Evolutionary conservation across 306 rosid genomes (phyloP).

Genomic region (Prunus mume): DNA sequence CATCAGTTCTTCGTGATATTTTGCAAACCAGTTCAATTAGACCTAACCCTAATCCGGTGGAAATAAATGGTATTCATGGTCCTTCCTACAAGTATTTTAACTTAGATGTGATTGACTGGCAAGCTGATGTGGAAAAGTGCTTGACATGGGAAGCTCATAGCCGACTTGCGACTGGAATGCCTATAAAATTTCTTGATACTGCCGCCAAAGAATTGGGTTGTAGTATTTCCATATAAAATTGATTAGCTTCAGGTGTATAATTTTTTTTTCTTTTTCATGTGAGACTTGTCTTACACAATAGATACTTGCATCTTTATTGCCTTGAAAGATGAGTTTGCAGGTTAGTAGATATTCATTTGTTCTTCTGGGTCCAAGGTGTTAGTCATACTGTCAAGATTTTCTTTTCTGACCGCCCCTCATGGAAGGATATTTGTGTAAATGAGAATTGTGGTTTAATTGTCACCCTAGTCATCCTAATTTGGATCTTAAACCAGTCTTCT

Average conservation of each 20-base stretch:
- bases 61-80: constrained; percentile 40
- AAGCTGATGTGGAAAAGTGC: constrained; percentile 74
- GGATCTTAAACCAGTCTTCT: not conserved
- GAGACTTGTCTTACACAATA: constrained; percentile 19
- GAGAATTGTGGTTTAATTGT: not conserved
- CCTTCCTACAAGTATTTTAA: constrained; percentile 57
- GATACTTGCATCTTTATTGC: constrained; percentile 9
- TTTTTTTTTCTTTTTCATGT: constrained; percentile 1
- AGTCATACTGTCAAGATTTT: not conserved
- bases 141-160: constrained; percentile 89
- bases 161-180: constrained; percentile 61
- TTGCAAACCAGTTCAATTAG: constrained; percentile 56
- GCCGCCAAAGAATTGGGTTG: constrained; percentile 90
- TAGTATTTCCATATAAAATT: constrained; percentile 51
- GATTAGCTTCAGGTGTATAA: constrained; percentile 36
- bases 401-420: constrained; percentile 1
- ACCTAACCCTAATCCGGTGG: constrained; percentile 42
- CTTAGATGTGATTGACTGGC: constrained; percentile 68
- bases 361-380: not conserved
- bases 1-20: constrained; percentile 89
- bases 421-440: not conserved
- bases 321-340: constrained; percentile 14
- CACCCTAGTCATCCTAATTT: no score
- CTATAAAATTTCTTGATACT: constrained; percentile 59
- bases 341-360: constrained; percentile 13